A percentile compares a stretch with the other conserved stretches of the same genome.
These are phyloP conservation scores for Thelephora ganbajun DNA, from an alignment of 768 basidiomycete genomes.

Conservation along the genomic window DNA sequence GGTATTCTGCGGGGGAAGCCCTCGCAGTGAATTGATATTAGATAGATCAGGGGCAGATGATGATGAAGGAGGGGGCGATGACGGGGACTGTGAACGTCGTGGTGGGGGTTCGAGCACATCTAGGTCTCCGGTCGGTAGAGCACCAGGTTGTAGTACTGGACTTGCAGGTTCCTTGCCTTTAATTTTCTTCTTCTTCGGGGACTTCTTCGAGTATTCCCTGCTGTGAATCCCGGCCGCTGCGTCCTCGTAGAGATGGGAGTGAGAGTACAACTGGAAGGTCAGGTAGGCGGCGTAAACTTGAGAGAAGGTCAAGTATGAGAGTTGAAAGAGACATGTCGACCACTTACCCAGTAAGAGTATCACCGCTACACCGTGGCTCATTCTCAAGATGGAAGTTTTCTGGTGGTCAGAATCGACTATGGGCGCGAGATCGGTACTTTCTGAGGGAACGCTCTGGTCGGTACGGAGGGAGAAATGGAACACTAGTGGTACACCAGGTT, in stretches of 20 bases:
- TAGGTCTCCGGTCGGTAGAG: no score
- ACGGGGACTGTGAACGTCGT: neutral
- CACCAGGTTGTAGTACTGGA: no score
- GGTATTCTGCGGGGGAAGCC: neutral
- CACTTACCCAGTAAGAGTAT: constrained; percentile 61
- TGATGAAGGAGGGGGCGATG: neutral
- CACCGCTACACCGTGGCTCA: constrained; percentile 73
- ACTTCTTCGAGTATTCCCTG: neutral
- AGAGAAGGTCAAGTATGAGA: neutral
- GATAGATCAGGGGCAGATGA: neutral
- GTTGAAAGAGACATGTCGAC: neutral
- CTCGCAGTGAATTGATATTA: neutral
- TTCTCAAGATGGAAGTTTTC: constrained; percentile 38
- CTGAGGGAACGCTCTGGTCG: constrained; percentile 2
- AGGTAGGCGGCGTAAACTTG: constrained; percentile 65
- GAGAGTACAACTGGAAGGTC: constrained; percentile 70
- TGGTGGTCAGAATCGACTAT: constrained; percentile 16
- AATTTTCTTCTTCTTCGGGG: neutral
- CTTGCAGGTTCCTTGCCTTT: neutral
- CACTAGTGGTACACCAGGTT: constrained; percentile 18
- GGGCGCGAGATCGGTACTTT: constrained; percentile 10
- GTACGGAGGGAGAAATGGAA: constrained; percentile 49
- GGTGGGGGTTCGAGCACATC: neutral
- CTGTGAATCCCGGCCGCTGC: neutral
- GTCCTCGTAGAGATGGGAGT: constrained; percentile 53